Base-by-base conservation (phyloP, 208 protist genomes). In the Angomonas deanei region DNA sequence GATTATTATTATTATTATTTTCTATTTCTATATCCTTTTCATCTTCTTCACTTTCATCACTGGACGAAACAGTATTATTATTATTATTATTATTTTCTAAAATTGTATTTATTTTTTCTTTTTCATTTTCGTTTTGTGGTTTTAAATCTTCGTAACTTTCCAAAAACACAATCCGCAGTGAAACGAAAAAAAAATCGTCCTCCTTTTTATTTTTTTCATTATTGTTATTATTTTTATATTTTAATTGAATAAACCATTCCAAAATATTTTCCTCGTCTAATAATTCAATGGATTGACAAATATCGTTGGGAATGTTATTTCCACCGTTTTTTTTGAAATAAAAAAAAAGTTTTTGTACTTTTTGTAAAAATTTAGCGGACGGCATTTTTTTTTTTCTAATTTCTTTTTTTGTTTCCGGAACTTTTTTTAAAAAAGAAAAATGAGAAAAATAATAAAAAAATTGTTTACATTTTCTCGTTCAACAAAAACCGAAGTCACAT, bases 201-300 rank as follows among this genome's bases (percentile, higher is more conserved):
- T n/a, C n/a, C n/a, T n/a, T n/a, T n/a, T n/a, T n/a, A n/a, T n/a
- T n/a, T n/a, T 90, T 33, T 34, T 33, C 82, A 0, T 49, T 46
- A 3, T 76, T 70, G 66, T 90, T 81, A 26, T 90, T 75, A 55
- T 89, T 78, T 38, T 69, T 63, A 71, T 93, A 93, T 24, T 61
- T 54, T 28, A 93, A 70, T 57, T 87, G 79, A 38, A 94, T 76
- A 39, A 86, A 91, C 84, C 88, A 94, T 26, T 72, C 80, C 10
- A 71, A 79, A 24, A 94, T 33, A 55, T 94, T 80, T 42, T 91
- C 88, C 24, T 91, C 84, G 70, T 93, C 87, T 23, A 88, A 58
- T 21, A 88, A 71, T 6, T 87, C 72, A 2, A 88, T 50, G 23
- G 76, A 54, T 0, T 66, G 21, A 17, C 50, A 47, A 24, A 67